Conservation (phyloP, 495 filamentous ascomycete genomes). For the Aspergillus wentii region DNA sequence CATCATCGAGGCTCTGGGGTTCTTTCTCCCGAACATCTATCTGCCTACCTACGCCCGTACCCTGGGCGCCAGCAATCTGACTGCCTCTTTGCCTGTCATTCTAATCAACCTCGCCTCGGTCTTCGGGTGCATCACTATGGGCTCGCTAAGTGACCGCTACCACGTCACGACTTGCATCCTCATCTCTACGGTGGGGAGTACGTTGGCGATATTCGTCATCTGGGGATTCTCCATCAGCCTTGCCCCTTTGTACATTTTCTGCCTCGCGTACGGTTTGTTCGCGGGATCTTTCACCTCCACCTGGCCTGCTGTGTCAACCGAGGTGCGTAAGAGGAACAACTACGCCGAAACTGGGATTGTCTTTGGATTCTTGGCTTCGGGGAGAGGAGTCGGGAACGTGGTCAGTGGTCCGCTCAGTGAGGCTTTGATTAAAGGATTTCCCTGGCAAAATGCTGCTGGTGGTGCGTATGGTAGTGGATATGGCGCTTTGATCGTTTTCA, state of each 20-base stretch:
- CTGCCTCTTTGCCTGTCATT: slow-evolving; percentile 39
- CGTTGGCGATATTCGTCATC: slow-evolving; percentile 54
- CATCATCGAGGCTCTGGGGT: slow-evolving; percentile 53
- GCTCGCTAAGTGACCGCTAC: slow-evolving; percentile 49
- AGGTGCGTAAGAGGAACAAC: slow-evolving; percentile 32
- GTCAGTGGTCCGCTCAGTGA: slow-evolving; percentile 54
- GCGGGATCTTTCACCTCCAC: slow-evolving; percentile 52
- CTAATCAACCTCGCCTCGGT: slow-evolving; percentile 49
- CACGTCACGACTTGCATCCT: slow-evolving; percentile 53
- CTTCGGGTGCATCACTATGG: slow-evolving; percentile 53
- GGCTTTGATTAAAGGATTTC: slow-evolving; percentile 31
- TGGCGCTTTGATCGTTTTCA: slow-evolving; percentile 39
- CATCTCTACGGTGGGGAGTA: slow-evolving; percentile 47
- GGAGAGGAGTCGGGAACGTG: slow-evolving; percentile 57
- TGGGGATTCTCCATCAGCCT: slow-evolving; percentile 56
- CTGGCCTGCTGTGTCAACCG: slow-evolving; percentile 53
- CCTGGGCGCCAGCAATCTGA: slow-evolving; percentile 29
- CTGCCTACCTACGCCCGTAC: slow-evolving; percentile 51
- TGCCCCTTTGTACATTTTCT: slow-evolving; percentile 53
- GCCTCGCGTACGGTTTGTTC: slow-evolving; percentile 58
- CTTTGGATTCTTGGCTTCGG: slow-evolving; percentile 51
- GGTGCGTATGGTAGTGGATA: slow-evolving; percentile 36
- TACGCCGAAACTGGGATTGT: slow-evolving; percentile 46
- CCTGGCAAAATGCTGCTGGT: slow-evolving; percentile 13
- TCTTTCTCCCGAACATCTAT: slow-evolving; percentile 57